Percentiles rank a stretch among this genome's conserved stretches.
Conservation (phyloP, 1,284 basidiomycete genomes). For the Butyriboletus regius region DNA sequence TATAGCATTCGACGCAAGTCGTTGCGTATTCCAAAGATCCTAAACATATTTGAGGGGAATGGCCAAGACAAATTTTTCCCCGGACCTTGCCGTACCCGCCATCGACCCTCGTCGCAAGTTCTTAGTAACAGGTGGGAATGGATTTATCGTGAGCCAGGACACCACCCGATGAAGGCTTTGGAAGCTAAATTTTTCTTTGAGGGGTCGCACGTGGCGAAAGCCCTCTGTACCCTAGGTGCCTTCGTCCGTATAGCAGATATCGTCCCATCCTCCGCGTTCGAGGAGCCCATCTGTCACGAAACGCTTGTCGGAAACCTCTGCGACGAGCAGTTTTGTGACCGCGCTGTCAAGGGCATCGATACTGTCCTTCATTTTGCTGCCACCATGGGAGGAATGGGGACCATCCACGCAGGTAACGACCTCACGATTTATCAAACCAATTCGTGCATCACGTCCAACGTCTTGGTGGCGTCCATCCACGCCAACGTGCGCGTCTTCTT, state of each 20-base stretch:
- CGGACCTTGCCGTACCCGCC: neutral
- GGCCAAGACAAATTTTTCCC: neutral
- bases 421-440: conserved; percentile 46
- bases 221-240: conserved; percentile 31
- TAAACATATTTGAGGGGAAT: neutral
- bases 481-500: conserved; percentile 42
- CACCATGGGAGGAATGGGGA: conserved; percentile 57
- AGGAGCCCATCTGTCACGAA: conserved; percentile 32
- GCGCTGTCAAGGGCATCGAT: conserved; percentile 35
- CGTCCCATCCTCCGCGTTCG: conserved; percentile 23
- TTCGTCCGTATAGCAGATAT: conserved; percentile 44
- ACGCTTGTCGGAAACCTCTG: conserved; percentile 43
- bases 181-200: conserved; percentile 18
- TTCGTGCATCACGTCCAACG: conserved; percentile 43
- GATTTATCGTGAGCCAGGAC: conserved; percentile 47
- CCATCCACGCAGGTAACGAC: conserved; percentile 49
- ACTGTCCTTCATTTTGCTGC: conserved; percentile 53
- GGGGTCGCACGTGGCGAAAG: conserved; percentile 48
- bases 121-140: conserved; percentile 50
- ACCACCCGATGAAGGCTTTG: neutral
- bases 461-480: conserved; percentile 37
- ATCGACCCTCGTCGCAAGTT: conserved; percentile 18
- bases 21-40: neutral
- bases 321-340: conserved; percentile 37
- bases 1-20: neutral